phyloP scores from a whole-genome alignment of 2,329 filamentous ascomycete species.

The Orbilia quercus region DNA sequence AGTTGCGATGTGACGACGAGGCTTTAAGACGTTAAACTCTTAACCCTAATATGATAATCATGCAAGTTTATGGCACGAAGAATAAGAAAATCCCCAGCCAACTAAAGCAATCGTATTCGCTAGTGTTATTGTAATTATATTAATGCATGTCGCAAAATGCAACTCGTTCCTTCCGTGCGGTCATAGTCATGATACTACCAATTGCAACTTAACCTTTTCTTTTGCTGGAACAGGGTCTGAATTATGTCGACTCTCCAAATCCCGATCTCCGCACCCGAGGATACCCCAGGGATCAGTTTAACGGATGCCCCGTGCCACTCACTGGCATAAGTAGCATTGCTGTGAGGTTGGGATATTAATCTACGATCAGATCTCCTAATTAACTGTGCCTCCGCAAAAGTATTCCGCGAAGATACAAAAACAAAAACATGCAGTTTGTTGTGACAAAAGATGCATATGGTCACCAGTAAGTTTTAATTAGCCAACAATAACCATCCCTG shows the following conservation, averaged over 20 bases:
- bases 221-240: not conserved
- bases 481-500: not conserved
- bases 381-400: slow-evolving; percentile 6
- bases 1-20: not conserved
- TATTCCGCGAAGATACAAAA: slow-evolving; percentile 1
- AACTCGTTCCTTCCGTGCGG: no score
- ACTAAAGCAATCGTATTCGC: not conserved
- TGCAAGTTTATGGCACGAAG: no score
- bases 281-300: slow-evolving; percentile 18
- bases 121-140: not conserved
- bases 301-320: slow-evolving; percentile 30
- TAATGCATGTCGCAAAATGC: not conserved
- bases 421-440: no score
- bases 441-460: no score
- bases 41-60: no score
- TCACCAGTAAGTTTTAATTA: no score
- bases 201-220: no score
- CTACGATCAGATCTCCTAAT: no score
- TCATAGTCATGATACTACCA: no score
- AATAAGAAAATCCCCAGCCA: no score
- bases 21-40: not conserved
- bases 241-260: not conserved
- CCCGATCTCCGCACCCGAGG: slow-evolving; percentile 4
- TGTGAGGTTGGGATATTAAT: no score
- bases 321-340: slow-evolving; percentile 7